These are phyloP conservation scores for Alternaria novae-zelandiae DNA, from an alignment of 2,329 filamentous ascomycete genomes.

Conservation along the genomic window DNA sequence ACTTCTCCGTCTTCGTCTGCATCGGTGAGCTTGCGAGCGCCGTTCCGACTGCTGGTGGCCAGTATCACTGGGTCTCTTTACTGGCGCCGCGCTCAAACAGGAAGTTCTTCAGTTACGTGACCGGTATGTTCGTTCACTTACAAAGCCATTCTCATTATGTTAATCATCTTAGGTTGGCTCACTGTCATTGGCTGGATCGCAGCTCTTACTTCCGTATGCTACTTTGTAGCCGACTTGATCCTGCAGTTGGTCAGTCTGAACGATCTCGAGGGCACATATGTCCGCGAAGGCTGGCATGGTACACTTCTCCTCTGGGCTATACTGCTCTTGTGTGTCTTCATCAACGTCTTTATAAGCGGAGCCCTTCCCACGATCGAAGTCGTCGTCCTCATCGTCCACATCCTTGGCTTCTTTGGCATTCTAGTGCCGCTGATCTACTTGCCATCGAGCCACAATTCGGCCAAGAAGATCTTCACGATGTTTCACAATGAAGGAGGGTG, in stretches of 20 bases:
- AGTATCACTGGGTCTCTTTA: conserved; percentile 52
- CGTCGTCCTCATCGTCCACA: conserved; percentile 56
- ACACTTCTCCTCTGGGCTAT: conserved; percentile 58
- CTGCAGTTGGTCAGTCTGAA: conserved; percentile 49
- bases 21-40: conserved; percentile 49
- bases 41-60: conserved; percentile 48
- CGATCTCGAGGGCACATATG: conserved; percentile 46
- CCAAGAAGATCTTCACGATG: conserved; percentile 52
- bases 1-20: conserved; percentile 45
- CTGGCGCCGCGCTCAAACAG: conserved; percentile 52
- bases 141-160: not conserved
- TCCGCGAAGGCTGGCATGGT: conserved; percentile 55
- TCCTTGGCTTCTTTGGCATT: conserved; percentile 61
- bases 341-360: conserved; percentile 57
- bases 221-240: conserved; percentile 43
- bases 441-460: conserved; percentile 48
- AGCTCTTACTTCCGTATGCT: conserved; percentile 45
- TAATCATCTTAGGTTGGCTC: conserved; percentile 49
- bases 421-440: conserved; percentile 51
- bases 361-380: conserved; percentile 58
- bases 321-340: conserved; percentile 48
- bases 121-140: conserved; percentile 29
- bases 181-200: conserved; percentile 55
- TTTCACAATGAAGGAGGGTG: conserved; percentile 58
- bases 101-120: conserved; percentile 54